These are phyloP conservation scores for Populus alba DNA, from an alignment of 345 rosid species.

Conservation along the genomic window DNA sequence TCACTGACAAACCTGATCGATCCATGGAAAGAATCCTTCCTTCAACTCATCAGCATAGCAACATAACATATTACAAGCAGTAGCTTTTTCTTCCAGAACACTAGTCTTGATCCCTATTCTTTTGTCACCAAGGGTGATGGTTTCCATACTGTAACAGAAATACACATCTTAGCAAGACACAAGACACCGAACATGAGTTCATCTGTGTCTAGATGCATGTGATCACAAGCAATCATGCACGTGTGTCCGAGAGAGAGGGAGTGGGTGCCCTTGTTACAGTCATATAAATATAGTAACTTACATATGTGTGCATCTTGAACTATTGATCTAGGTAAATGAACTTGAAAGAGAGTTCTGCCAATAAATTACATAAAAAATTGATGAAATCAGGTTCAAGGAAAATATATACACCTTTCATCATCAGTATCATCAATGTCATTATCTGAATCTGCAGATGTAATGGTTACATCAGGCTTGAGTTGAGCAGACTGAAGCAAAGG, in stretches of 20 bases:
- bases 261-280: background rate
- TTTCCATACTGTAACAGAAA: slow-evolving; percentile 82
- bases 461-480: slow-evolving; percentile 97
- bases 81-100: slow-evolving; percentile 96
- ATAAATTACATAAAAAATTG: background rate
- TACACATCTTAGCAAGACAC: slow-evolving; percentile 15
- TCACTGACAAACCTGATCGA: slow-evolving; percentile 68
- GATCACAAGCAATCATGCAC: background rate
- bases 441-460: slow-evolving; percentile 96
- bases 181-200: background rate
- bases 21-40: slow-evolving; percentile 99
- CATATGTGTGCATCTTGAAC: background rate
- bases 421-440: slow-evolving; percentile 88
- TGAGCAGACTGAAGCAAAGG: slow-evolving; percentile 97
- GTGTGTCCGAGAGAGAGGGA: background rate
- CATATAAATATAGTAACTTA: background rate
- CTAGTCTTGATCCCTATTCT: slow-evolving; percentile 98
- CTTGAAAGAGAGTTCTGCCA: background rate
- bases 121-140: slow-evolving; percentile 98
- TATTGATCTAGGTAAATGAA: background rate
- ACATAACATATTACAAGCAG: slow-evolving; percentile 98
- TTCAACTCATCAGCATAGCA: slow-evolving; percentile 99
- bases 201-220: background rate
- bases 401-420: slow-evolving; percentile 75
- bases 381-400: background rate